Evolutionary conservation across 2,329 filamentous ascomycete species (phyloP), one percentile per base, ranked within the genome.

Genomic region (Pseudopyrenochaeta lycopersici): DNA sequence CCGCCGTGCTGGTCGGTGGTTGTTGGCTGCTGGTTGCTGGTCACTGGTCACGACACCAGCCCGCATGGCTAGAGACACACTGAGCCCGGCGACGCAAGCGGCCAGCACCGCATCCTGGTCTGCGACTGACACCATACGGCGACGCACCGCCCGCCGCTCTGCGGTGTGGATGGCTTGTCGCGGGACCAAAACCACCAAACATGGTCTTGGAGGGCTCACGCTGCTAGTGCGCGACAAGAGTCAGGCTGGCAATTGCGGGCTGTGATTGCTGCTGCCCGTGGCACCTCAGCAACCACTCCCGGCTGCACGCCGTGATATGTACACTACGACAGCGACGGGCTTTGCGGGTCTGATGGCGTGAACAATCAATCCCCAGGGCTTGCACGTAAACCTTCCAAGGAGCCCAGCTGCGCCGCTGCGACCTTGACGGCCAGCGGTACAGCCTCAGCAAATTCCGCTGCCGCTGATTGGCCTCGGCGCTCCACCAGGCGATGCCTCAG

Each of bases 391-490:
- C 35, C 35, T 17, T 30, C 21, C 49, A 33, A 44, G 31, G 32
- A 33, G 33, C 29, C 49, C 49, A 52, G 52, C 47, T 55, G 52
- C 55, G 48, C 52, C 54, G 54, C 55, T 17, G 29, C 46, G 5
- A 36, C 29, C 30, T 35, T 29, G 29, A 18, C 39, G 31, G 21
- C 44, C 40, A 30, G n/a, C 23, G 38, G 45, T 46, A 58, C 56
- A 58, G 56, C 56, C 56, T 58, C 56, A 58, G 49, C 49, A 20
- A 45, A 27, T 46, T 33, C 52, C 49, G 52, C 42, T 6, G 10
- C 14, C 36, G 11, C 44, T 44, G 17, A 49, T 58, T 58, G 52
- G 55, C 44, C 52, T 20, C 40, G 40, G 27, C 17, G 40, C 40
- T n/a, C 40, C n/a, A 17, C 40, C 23, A 27, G 36, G 54, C 40